Evolutionary conservation across 305 asterid species (phyloP).

Genomic region (Fraxinus platypoda): DNA sequence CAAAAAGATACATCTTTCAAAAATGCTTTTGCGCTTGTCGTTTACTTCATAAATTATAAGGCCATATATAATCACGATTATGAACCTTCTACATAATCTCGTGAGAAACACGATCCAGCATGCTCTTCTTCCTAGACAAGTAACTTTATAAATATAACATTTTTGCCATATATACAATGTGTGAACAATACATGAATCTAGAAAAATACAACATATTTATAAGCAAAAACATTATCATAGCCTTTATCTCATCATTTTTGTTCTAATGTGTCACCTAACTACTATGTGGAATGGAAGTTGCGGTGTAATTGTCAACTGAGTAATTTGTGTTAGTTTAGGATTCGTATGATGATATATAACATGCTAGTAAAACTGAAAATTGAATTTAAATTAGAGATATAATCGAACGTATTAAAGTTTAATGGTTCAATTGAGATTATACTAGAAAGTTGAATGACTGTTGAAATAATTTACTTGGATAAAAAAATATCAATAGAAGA

Average conservation of each 20-base stretch:
- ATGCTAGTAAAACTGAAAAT: background rate
- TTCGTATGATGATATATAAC: background rate
- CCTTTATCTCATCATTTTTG: background rate
- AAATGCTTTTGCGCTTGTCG: background rate
- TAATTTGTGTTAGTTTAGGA: background rate
- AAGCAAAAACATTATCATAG: background rate
- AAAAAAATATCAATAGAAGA: background rate
- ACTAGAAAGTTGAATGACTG: background rate
- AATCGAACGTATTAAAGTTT: background rate
- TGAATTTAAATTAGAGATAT: background rate
- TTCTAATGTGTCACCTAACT: background rate
- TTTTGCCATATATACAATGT: background rate
- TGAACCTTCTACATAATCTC: background rate
- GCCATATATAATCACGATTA: background rate
- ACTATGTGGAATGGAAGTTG: background rate
- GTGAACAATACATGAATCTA: too few species aligned
- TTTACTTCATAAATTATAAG: background rate
- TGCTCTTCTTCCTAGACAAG: background rate
- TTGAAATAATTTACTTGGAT: background rate
- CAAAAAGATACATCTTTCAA: background rate
- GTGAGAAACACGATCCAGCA: background rate
- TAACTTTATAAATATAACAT: background rate
- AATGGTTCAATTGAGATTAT: background rate
- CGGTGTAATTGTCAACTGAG: background rate
- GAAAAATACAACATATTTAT: too few species aligned